Base-by-base conservation (phyloP, 2,329 filamentous ascomycete genomes). In the Pseudonectria foliicola region DNA sequence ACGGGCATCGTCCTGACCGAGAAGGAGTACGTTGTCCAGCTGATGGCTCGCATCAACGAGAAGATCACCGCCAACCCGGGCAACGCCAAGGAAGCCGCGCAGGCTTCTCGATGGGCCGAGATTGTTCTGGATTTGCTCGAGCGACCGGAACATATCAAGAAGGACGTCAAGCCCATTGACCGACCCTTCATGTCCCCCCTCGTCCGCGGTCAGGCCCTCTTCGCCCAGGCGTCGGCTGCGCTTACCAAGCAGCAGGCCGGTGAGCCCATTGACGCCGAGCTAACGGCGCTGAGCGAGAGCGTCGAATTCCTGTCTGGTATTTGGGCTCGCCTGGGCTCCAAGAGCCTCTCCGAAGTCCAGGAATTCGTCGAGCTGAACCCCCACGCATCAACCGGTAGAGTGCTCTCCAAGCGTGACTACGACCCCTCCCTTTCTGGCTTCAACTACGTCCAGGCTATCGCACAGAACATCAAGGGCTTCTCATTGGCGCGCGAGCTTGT, bases 91-190 rank as follows among this genome's bases (percentile, higher is more conserved):
- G 47, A 59, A 49, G 67, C 67, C 11, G 50, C 52, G 27, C 55
- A 65, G 53, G 66, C 70, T 3, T 55, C 70, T 34, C 60, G 52
- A 39, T 69, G 67, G 63, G 59, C 61, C 7, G 62, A 70, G 39
- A 53, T 65, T 38, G 54, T 77, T 12, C 41, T 75, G 35, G 70
- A 75, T 29, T 51, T 75, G 40, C 53, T 75, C 28, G 59, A 73
- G 45, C 57, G 65, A 16, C 52, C 62, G 11, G 55, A 52, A 14
- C 71, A 74, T 52, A 37, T 47, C 23, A 43, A 38, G 3, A 27
- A 39, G 7, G 13, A 7, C 31, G 39, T 35, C 40, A 32, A 33
- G 30, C 37, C 42, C 24, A 35, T 39, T 13, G 35, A 53, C 26
- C 43, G 43, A 25, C 33, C 53, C 26, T 47, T 57, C 31, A 44